Evolutionary conservation across 495 filamentous ascomycete genomes (phyloP).

Genomic region (Penicillium odoratum): DNA sequence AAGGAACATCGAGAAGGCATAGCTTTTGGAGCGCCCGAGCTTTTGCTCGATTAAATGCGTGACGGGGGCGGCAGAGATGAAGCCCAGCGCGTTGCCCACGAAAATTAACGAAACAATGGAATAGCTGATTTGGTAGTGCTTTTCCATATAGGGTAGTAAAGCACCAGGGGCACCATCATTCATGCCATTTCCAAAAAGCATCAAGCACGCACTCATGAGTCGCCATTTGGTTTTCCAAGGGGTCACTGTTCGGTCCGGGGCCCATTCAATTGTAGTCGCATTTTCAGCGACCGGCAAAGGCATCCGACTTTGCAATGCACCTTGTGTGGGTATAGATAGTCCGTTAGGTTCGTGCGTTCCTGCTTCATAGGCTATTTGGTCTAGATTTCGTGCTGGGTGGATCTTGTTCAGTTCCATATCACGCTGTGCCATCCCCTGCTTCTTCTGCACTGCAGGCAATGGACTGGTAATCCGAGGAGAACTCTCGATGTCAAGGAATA

Average conservation of each 20-base stretch:
- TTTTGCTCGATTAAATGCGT: conserved; percentile 48
- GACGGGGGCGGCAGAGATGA: conserved; percentile 68
- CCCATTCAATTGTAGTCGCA: conserved; percentile 59
- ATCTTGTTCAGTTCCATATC: conserved; percentile 38
- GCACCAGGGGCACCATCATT: conserved; percentile 69
- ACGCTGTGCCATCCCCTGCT: conserved; percentile 25
- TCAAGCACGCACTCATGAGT: conserved; percentile 38
- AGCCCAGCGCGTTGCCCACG: conserved; percentile 74
- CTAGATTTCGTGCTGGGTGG: conserved; percentile 24
- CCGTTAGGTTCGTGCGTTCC: conserved; percentile 1
- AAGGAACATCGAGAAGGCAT: conserved; percentile 53
- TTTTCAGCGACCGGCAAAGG: conserved; percentile 33
- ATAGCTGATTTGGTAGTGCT: conserved; percentile 69
- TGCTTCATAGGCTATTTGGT: conserved; percentile 12
- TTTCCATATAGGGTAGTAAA: conserved; percentile 74
- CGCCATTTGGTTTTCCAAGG: conserved; percentile 52
- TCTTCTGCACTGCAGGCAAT: conserved; percentile 32
- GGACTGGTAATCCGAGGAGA: conserved; percentile 30
- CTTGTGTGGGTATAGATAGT: conserved; percentile 25
- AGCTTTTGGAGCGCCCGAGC: conserved; percentile 62
- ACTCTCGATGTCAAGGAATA: conserved; percentile 38
- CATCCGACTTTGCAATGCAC: conserved; percentile 56
- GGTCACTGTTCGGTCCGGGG: conserved; percentile 31
- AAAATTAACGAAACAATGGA: conserved; percentile 77
- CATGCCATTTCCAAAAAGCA: conserved; percentile 56